Evolutionary conservation across 345 rosid genomes (phyloP).

Genomic region (Citrus trifoliata): DNA sequence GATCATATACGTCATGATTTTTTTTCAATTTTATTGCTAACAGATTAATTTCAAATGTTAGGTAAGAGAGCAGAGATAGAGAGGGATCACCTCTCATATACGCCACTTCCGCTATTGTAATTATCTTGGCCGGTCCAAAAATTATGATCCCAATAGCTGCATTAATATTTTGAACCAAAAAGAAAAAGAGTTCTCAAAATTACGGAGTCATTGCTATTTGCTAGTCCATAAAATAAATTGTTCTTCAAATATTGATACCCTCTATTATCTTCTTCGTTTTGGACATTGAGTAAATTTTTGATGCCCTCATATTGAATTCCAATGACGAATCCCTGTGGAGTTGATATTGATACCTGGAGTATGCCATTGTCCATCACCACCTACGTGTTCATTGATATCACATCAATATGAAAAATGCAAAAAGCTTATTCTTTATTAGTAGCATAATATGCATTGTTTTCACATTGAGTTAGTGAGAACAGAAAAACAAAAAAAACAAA

Average conservation of each 20-base stretch:
- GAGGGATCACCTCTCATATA: background rate
- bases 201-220: background rate
- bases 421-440: no score
- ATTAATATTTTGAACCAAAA: background rate
- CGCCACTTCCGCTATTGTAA: background rate
- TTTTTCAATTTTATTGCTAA: background rate
- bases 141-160: background rate
- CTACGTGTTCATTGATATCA: slow-evolving; percentile 10
- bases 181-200: background rate
- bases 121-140: background rate
- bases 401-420: background rate
- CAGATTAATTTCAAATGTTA: background rate
- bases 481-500: no score
- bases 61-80: background rate
- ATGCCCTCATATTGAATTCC: slow-evolving; percentile 43
- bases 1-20: background rate
- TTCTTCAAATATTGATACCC: slow-evolving; percentile 24
- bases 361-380: slow-evolving; percentile 56
- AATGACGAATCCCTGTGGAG: slow-evolving; percentile 47
- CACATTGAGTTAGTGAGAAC: no score
- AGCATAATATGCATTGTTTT: no score
- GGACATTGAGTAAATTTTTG: slow-evolving; percentile 50
- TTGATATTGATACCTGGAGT: slow-evolving; percentile 38
- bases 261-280: slow-evolving; percentile 42
- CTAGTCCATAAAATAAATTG: background rate